Conservation (phyloP, 2,329 filamentous ascomycete genomes). For the Xylaria sp. region DNA sequence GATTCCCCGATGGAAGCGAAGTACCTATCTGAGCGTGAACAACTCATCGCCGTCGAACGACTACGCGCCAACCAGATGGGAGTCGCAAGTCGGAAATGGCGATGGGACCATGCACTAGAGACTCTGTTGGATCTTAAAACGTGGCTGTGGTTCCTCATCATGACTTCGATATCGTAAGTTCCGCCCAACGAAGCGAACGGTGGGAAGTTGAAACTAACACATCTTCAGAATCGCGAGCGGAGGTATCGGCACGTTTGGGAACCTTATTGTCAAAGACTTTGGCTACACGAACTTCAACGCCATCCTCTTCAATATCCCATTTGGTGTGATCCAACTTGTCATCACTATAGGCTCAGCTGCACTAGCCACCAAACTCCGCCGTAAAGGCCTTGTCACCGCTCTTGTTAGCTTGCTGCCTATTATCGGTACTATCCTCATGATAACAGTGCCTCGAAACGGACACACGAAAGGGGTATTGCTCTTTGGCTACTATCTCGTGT, state of each 20-base stretch:
- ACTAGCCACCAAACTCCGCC: conserved; percentile 55
- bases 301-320: conserved; percentile 56
- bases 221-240: conserved; percentile 52
- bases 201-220: conserved; percentile 10
- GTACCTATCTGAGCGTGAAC: conserved; percentile 73
- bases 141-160: conserved; percentile 69
- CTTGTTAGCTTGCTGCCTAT: conserved; percentile 53
- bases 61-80: conserved; percentile 81
- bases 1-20: conserved; percentile 70
- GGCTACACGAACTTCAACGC: conserved; percentile 54
- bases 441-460: conserved; percentile 56
- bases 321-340: conserved; percentile 53
- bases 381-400: conserved; percentile 58
- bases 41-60: conserved; percentile 74
- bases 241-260: conserved; percentile 54
- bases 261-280: conserved; percentile 56
- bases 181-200: conserved; percentile 59
- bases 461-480: conserved; percentile 60
- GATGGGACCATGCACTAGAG: conserved; percentile 72
- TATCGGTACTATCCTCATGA: conserved; percentile 59
- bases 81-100: conserved; percentile 76
- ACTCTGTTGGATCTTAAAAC: conserved; percentile 58
- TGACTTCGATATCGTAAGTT: conserved; percentile 68
- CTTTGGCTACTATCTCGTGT: conserved; percentile 63
- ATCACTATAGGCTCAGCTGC: conserved; percentile 53